Evolutionary conservation across 2,329 filamentous ascomycete genomes (phyloP).

Genomic region (Aaosphaeria arxii): DNA sequence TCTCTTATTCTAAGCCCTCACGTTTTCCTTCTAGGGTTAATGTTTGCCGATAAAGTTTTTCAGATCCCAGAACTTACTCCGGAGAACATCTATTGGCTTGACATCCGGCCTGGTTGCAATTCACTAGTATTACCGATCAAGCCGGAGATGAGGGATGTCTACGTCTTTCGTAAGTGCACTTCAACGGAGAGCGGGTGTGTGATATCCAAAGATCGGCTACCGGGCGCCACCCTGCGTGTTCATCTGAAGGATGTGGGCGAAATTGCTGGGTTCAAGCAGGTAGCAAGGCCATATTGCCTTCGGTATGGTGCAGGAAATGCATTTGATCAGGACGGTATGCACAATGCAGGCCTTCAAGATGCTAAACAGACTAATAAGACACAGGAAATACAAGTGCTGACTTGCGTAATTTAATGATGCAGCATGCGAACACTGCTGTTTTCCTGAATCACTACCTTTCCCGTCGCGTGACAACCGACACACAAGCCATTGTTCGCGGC

Average conservation of each 20-base stretch:
- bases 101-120: too few species aligned
- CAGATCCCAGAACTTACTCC: too few species aligned
- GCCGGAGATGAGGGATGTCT: too few species aligned
- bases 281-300: constrained; percentile 33
- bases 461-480: not conserved
- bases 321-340: constrained; percentile 39
- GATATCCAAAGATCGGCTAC: not conserved
- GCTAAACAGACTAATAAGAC: too few species aligned
- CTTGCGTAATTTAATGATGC: not conserved
- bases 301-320: constrained; percentile 35
- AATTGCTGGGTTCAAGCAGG: constrained; percentile 32
- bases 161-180: too few species aligned
- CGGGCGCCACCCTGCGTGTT: not conserved
- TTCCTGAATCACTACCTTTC: constrained; percentile 15
- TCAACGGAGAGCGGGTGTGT: not conserved
- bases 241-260: constrained; percentile 14
- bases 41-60: not conserved
- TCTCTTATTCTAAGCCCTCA: not conserved
- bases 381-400: not conserved
- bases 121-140: too few species aligned
- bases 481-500: not conserved
- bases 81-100: too few species aligned
- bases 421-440: constrained; percentile 9
- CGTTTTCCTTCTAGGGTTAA: not conserved
- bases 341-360: constrained; percentile 5